Evolutionary conservation across 1,284 basidiomycete species (phyloP).

Genomic region (Mycena citricolor): DNA sequence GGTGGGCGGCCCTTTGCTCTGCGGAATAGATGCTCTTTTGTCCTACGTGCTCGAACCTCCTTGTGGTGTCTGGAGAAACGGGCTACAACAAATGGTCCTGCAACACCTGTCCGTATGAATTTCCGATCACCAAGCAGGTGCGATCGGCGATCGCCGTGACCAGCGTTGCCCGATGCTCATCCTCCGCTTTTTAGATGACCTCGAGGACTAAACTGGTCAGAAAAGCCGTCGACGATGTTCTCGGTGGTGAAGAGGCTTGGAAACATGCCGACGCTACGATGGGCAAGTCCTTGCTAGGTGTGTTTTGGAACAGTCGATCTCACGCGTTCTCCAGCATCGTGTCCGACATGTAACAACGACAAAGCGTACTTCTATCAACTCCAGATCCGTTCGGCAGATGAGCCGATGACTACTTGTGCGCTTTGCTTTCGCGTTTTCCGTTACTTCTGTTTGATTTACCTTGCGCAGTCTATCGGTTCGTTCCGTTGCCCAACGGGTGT

Average conservation of each 20-base stretch:
- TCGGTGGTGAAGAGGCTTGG: conserved; percentile 94
- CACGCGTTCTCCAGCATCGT: conserved; percentile 54
- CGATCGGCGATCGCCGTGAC: conserved; percentile 3
- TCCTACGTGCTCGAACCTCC: conserved; percentile 90
- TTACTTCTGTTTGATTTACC: conserved; percentile 19
- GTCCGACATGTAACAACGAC: conserved; percentile 88
- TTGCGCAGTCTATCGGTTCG: conserved; percentile 19
- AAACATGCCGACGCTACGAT: conserved; percentile 91
- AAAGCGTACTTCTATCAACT: conserved; percentile 95
- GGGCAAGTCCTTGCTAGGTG: conserved; percentile 44
- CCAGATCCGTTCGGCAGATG: conserved; percentile 95
- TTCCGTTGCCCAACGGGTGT: not conserved
- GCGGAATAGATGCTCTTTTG: conserved; percentile 95
- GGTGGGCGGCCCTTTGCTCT: too few relatives aligned
- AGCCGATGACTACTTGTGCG: conserved; percentile 96
- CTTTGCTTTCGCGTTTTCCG: conserved; percentile 25
- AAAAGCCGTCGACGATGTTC: conserved; percentile 90
- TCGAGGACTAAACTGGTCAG: conserved; percentile 80
- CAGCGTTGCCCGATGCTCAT: not conserved
- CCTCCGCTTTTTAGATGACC: conserved; percentile 68
- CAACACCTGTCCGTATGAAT: conserved; percentile 94
- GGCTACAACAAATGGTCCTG: conserved; percentile 91
- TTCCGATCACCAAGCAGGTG: conserved; percentile 84
- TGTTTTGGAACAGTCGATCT: conserved; percentile 4
- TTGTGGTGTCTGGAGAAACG: conserved; percentile 70